Base-by-base conservation (phyloP, 1,284 basidiomycete species). In the Moesziomyces parantarcticus region DNA sequence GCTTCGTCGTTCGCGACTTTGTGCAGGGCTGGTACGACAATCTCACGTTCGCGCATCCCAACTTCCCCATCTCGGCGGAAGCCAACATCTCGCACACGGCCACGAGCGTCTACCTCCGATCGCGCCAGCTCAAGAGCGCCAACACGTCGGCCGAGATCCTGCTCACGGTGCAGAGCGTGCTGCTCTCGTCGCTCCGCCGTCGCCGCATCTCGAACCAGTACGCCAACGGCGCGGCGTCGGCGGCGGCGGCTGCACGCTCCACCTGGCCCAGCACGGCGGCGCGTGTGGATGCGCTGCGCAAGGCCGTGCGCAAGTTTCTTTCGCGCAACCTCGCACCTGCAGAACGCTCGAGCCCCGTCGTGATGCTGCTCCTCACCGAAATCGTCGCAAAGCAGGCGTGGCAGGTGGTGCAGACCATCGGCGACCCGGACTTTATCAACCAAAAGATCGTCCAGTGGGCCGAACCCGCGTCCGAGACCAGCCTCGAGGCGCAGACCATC, bases 361-460 rank as follows among this genome's bases (percentile, higher is more conserved):
- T 80, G 23, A 59, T 69, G 49, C 57, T 58, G 5, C 63, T 80
- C 20, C 49, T 80, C 32, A 73, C 75, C 29, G 79, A 80, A 46
- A 63, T 80, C 43, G 40, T 78, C 5, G 65, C 67, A 32, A 79
- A 77, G 57, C 77, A 79, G 25, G 53, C 70, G 13, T 80, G 79
- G 79, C 68, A 79, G 36, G 58, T 75, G n/a, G 57, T 76, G n/a
- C 64, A 69, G 32, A 71, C 65, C 46, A 61, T 78, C 25, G 74
- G 77, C 20, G 71, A 79, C 29, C 77, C 77, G 6, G 79, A 80
- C 51, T 80, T 78, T 32, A 73, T 79, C 55, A 79, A 80, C 40
- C 66, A 62, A 16, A 67, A 76, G 53, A 78, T 80, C 23, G 71
- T 80, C 7, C 57, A 77, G 43, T 76, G 57, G 61, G 71, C 63